Evolutionary conservation across 306 rosid species (phyloP).

Genomic region (Rosa multiflora): DNA sequence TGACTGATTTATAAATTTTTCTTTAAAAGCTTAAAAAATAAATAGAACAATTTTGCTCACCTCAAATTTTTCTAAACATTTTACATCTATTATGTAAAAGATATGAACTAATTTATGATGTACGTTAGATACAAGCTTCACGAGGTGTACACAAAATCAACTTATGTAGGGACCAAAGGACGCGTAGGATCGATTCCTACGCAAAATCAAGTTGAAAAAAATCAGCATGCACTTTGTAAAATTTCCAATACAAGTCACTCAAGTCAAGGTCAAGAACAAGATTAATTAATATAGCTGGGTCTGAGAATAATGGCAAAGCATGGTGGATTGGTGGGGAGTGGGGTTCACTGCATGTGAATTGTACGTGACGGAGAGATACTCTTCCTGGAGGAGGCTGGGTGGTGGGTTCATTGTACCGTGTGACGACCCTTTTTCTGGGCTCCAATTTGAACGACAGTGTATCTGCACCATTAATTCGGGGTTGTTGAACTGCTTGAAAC

Average conservation of each 20-base stretch:
- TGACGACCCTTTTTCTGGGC: neutral
- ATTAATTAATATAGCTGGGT: neutral
- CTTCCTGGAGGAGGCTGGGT: neutral
- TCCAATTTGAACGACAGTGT: neutral
- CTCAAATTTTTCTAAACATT: neutral
- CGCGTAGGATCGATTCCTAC: neutral
- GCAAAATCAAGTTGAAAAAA: neutral
- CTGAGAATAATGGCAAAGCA: neutral
- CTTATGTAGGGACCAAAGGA: neutral
- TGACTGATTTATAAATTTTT: too few relatives aligned
- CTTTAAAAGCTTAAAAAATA: too few relatives aligned
- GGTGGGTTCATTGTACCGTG: slow-evolving; percentile 16
- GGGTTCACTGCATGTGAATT: slow-evolving; percentile 27
- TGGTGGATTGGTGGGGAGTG: slow-evolving; percentile 2
- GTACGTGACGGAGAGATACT: neutral
- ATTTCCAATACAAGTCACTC: neutral
- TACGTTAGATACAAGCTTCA: neutral
- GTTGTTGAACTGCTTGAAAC: slow-evolving; percentile 4
- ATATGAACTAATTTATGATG: neutral
- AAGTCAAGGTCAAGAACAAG: neutral
- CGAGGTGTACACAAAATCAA: neutral
- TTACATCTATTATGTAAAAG: too few relatives aligned
- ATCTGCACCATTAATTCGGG: slow-evolving; percentile 15
- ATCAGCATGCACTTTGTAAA: neutral
- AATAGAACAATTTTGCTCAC: too few relatives aligned